Evolutionary conservation across 2,329 filamentous ascomycete species (phyloP).

Genomic region (Colletotrichum plurivorum): DNA sequence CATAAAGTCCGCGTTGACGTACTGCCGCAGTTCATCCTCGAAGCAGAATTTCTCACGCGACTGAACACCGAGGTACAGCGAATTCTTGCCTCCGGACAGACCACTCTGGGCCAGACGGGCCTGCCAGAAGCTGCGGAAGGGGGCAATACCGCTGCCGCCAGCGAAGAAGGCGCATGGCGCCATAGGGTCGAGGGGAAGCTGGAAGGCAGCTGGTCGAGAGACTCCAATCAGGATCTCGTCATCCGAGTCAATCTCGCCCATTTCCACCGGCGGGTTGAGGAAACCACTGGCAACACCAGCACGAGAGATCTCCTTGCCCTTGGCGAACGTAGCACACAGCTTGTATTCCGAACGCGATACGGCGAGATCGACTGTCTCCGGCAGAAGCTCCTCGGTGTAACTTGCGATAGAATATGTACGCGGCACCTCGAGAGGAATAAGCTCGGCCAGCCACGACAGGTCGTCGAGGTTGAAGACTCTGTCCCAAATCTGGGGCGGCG

Average conservation of each 20-base stretch:
- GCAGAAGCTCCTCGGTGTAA: constrained; percentile 64
- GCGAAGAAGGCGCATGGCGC: constrained; percentile 68
- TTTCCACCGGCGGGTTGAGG: constrained; percentile 61
- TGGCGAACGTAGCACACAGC: constrained; percentile 59
- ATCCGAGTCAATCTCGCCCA: constrained; percentile 55
- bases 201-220: constrained; percentile 65
- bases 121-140: constrained; percentile 69
- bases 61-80: constrained; percentile 67
- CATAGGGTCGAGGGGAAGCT: constrained; percentile 64
- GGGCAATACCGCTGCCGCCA: constrained; percentile 67
- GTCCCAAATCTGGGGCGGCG: constrained; percentile 64
- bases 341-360: constrained; percentile 67
- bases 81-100: constrained; percentile 58
- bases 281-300: constrained; percentile 67
- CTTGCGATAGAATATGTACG: constrained; percentile 68
- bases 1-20: constrained; percentile 62
- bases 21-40: constrained; percentile 62
- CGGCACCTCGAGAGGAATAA: constrained; percentile 64
- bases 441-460: constrained; percentile 61
- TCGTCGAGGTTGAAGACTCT: constrained; percentile 61
- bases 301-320: constrained; percentile 49
- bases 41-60: constrained; percentile 67
- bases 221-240: constrained; percentile 67
- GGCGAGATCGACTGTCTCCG: constrained; percentile 64
- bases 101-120: constrained; percentile 52